These are phyloP conservation scores for Prosopis cineraria DNA, from an alignment of 306 rosid species.

Conservation along the genomic window DNA sequence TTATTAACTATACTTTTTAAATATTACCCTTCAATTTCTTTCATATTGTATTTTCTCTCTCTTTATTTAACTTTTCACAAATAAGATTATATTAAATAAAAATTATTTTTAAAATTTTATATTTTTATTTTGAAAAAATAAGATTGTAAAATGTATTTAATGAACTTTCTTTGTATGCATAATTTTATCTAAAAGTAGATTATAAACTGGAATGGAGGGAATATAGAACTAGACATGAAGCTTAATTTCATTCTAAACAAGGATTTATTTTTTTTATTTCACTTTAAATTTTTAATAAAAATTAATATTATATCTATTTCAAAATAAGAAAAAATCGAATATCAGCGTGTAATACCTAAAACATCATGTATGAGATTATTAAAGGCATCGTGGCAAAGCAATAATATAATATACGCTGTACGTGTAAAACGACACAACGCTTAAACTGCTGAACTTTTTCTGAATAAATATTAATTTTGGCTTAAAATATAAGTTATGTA, in stretches of 20 bases:
- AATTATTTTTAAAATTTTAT: too few relatives aligned
- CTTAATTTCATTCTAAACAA: not conserved
- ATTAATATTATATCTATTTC: not conserved
- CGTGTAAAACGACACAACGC: not conserved
- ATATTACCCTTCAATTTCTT: too few relatives aligned
- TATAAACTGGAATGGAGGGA: too few relatives aligned
- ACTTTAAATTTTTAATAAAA: not conserved
- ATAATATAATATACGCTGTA: not conserved
- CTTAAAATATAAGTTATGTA: conserved; percentile 20
- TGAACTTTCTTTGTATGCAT: too few relatives aligned
- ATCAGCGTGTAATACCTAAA: not conserved
- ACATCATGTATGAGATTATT: not conserved
- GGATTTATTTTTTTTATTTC: not conserved
- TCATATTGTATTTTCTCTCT: too few relatives aligned
- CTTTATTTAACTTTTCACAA: too few relatives aligned
- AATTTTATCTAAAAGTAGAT: too few relatives aligned
- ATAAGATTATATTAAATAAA: too few relatives aligned
- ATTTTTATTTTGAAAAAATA: too few relatives aligned
- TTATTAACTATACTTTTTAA: too few relatives aligned
- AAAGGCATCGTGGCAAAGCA: conserved; percentile 1
- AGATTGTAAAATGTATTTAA: too few relatives aligned
- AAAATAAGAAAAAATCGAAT: not conserved
- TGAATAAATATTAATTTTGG: not conserved
- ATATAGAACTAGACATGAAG: not conserved
- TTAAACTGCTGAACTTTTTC: not conserved